Base-by-base conservation (phyloP, 2,329 filamentous ascomycete species). In the Annulohypoxylon truncatum region DNA sequence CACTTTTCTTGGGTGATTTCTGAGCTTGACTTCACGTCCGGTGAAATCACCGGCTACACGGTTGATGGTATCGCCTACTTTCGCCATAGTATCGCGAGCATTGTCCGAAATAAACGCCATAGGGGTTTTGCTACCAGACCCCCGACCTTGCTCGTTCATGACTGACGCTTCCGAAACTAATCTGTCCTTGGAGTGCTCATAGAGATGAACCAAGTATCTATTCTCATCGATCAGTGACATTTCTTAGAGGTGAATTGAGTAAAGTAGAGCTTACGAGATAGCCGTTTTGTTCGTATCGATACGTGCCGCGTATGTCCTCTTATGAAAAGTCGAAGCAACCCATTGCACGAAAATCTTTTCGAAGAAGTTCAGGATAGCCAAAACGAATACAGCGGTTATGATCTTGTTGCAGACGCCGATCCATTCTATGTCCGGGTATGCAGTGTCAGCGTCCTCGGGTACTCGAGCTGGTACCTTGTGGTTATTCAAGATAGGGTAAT, bases 331-430 rank as follows among this genome's bases (percentile, higher is more conserved):
- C 62, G 94, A 94, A 29, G 95, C 94, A 71, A 98, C 97, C 80
- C 97, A 90, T 76, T 97, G 94, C 59, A 97, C 97, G 71, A 97
- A 87, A 65, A 97, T 92, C 82, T 97, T 98, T 79, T 97, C 94
- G 55, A 91, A 84, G 65, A 96, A 91, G 79, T 98, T 97, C 67
- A 97, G 82, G 2, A 89, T 83, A 0, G 89, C 87, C 66, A 92
- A 87, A 12, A 96, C 90, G 72, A 98, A 94, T n/a, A 96, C 76
- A 2, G 92, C 86, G 15, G 97, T 89, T 65, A 97, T 90, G 72
- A 98, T 87, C 77, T 96, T 97, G 83, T 96, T 92, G 70, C 94
- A 87, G 12, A 90, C 87, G 28, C 80, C 82, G 77, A 97, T 91
- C 95, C 95, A 97, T 3, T 80, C 70, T 20, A 84, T 83, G 0